A percentile compares a stretch with the other conserved stretches of the same genome.
These are phyloP conservation scores for Quillaja saponaria DNA, from an alignment of 306 rosid species.

Conservation along the genomic window DNA sequence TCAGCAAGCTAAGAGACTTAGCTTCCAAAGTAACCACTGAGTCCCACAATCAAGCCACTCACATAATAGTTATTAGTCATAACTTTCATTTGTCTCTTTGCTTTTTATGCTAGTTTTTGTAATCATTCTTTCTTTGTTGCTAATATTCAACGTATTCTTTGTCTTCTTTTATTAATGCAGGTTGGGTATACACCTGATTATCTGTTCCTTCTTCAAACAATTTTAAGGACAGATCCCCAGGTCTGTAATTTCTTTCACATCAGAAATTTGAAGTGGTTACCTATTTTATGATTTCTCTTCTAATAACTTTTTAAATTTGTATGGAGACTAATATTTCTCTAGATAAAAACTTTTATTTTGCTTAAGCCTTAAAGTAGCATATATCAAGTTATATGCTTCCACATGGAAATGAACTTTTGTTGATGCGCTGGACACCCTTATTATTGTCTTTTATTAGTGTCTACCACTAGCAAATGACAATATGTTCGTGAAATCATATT, in stretches of 20 bases:
- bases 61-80: neutral
- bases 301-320: slow-evolving; percentile 24
- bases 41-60: too few species aligned
- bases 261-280: slow-evolving; percentile 6
- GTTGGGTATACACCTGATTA: slow-evolving; percentile 97
- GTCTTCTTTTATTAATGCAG: slow-evolving; percentile 44
- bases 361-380: slow-evolving; percentile 27
- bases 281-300: slow-evolving; percentile 3
- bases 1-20: too few species aligned
- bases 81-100: slow-evolving; percentile 10
- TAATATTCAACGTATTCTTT: slow-evolving; percentile 14
- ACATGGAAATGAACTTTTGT: slow-evolving; percentile 21
- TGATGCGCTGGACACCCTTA: neutral
- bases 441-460: slow-evolving; percentile 27
- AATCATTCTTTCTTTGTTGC: neutral
- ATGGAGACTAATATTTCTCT: slow-evolving; percentile 21
- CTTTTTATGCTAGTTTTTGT: neutral
- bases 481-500: neutral
- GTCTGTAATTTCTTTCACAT: slow-evolving; percentile 38
- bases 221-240: slow-evolving; percentile 88
- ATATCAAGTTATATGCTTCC: slow-evolving; percentile 21
- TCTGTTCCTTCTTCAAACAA: slow-evolving; percentile 86
- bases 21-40: too few species aligned
- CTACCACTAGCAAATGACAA: neutral
- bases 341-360: slow-evolving; percentile 9